Percentiles rank a stretch among this genome's conserved stretches.
phyloP scores from a whole-genome alignment of 2,329 filamentous ascomycete species.

The Ascocoryne sarcoides region DNA sequence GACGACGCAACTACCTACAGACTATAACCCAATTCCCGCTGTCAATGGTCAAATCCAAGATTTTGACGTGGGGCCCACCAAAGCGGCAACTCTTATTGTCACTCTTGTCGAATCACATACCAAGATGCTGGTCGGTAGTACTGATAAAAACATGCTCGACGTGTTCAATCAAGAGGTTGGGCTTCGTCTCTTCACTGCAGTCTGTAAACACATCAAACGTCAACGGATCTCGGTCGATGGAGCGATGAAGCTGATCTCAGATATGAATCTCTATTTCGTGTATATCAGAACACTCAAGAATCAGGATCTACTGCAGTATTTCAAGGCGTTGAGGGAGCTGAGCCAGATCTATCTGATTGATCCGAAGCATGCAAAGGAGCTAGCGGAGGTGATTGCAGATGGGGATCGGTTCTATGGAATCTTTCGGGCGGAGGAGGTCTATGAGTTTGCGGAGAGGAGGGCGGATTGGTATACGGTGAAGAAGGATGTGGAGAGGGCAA shows the following conservation, averaged over 20 bases:
- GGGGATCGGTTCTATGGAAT: constrained; percentile 83
- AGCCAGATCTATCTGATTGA: constrained; percentile 95
- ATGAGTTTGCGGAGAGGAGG: constrained; percentile 88
- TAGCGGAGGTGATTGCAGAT: constrained; percentile 92
- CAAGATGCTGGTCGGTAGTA: constrained; percentile 85
- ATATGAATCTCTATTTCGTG: constrained; percentile 88
- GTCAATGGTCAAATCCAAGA: constrained; percentile 23
- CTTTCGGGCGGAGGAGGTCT: constrained; percentile 92
- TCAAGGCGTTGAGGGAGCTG: constrained; percentile 81
- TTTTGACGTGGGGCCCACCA: constrained; percentile 62
- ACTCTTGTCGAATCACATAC: constrained; percentile 84
- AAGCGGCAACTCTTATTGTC: constrained; percentile 71
- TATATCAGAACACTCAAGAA: constrained; percentile 79
- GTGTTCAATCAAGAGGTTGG: constrained; percentile 98
- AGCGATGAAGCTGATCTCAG: constrained; percentile 85
- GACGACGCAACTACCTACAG: constrained; percentile 74
- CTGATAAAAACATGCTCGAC: constrained; percentile 95
- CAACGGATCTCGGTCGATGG: constrained; percentile 87
- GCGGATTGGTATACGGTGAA: constrained; percentile 94
- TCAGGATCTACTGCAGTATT: constrained; percentile 77
- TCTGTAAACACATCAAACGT: constrained; percentile 96
- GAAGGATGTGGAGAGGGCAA: constrained; percentile 82
- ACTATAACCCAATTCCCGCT: constrained; percentile 70
- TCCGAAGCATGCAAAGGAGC: constrained; percentile 77
- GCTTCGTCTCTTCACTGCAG: constrained; percentile 76